phyloP scores from a whole-genome alignment of 495 filamentous ascomycete species.

The Hapsidospora chrysogenum region DNA sequence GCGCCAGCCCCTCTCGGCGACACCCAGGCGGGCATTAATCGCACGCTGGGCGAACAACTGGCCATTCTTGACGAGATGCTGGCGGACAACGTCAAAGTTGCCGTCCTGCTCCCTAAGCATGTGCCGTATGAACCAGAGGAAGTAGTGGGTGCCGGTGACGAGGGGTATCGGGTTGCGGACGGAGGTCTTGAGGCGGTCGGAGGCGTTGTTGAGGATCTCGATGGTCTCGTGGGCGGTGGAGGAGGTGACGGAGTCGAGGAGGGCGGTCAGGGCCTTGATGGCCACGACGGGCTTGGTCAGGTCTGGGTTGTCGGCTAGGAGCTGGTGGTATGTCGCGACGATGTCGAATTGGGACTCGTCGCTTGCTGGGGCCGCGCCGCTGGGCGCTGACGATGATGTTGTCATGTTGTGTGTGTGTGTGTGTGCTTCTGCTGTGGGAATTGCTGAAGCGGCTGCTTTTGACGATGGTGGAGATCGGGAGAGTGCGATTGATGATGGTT shows the following conservation, averaged over 20 bases:
- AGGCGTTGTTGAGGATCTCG: constrained; percentile 60
- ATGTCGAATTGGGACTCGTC: constrained; percentile 19
- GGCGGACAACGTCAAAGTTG: constrained; percentile 66
- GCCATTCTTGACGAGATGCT: constrained; percentile 69
- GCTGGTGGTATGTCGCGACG: constrained; percentile 32
- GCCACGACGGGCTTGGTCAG: constrained; percentile 92
- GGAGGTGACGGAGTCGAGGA: constrained; percentile 57
- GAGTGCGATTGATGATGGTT: no score
- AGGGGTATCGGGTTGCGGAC: constrained; percentile 80
- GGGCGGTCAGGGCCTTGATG: constrained; percentile 79
- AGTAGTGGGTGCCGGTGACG: constrained; percentile 86
- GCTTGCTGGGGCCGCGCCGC: no score
- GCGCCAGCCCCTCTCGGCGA: constrained; percentile 59
- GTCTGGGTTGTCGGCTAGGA: constrained; percentile 49
- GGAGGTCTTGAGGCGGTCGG: constrained; percentile 50
- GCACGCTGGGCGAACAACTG: constrained; percentile 73
- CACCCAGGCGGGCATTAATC: constrained; percentile 67
- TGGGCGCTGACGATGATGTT: no score
- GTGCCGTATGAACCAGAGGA: constrained; percentile 76
- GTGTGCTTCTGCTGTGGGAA: no score
- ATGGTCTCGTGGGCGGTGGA: constrained; percentile 88
- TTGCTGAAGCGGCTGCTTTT: no score
- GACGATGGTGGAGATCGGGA: no score
- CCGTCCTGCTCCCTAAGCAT: constrained; percentile 32
- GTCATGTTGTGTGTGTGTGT: no score